phyloP scores from a whole-genome alignment of 1,284 basidiomycete genomes.

The Thecaphora thlaspeos region DNA sequence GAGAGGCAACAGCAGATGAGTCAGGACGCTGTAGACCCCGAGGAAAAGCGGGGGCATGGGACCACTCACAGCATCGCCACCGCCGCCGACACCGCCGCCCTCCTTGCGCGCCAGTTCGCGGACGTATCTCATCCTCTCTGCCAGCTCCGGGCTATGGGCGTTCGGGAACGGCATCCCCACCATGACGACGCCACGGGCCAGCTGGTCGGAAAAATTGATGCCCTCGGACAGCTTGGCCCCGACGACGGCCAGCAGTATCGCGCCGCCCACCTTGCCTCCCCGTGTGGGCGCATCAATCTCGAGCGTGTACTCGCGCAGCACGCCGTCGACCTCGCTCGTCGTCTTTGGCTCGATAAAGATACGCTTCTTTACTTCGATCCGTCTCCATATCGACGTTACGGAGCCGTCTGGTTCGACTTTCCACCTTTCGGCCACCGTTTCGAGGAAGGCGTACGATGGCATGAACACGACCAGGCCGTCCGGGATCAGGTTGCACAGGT shows the following conservation, averaged over 20 bases:
- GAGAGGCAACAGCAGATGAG: background rate
- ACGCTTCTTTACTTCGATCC: constrained; percentile 73
- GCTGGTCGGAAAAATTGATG: constrained; percentile 81
- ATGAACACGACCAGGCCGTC: constrained; percentile 91
- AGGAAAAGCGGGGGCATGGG: too few relatives aligned
- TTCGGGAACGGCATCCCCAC: constrained; percentile 90
- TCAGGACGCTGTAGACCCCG: too few relatives aligned
- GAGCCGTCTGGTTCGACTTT: constrained; percentile 59
- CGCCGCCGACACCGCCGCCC: background rate
- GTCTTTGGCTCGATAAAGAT: constrained; percentile 87
- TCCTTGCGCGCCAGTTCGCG: constrained; percentile 22
- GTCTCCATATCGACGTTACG: constrained; percentile 51
- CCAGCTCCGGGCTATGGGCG: constrained; percentile 80
- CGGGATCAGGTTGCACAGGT: constrained; percentile 75
- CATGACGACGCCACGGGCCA: constrained; percentile 84
- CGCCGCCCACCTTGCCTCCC: constrained; percentile 30
- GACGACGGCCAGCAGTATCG: constrained; percentile 74
- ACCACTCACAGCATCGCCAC: constrained; percentile 4
- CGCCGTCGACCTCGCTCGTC: constrained; percentile 71
- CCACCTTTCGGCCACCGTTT: constrained; percentile 72
- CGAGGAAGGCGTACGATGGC: constrained; percentile 84
- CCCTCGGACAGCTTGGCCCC: constrained; percentile 96
- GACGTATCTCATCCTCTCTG: constrained; percentile 73
- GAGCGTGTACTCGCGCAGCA: constrained; percentile 73
- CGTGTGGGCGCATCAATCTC: constrained; percentile 61